A percentile compares a stretch with the other conserved stretches of the same genome.
These are phyloP conservation scores for Lactifluus subvellereus DNA, from an alignment of 768 basidiomycete genomes.

Conservation along the genomic window DNA sequence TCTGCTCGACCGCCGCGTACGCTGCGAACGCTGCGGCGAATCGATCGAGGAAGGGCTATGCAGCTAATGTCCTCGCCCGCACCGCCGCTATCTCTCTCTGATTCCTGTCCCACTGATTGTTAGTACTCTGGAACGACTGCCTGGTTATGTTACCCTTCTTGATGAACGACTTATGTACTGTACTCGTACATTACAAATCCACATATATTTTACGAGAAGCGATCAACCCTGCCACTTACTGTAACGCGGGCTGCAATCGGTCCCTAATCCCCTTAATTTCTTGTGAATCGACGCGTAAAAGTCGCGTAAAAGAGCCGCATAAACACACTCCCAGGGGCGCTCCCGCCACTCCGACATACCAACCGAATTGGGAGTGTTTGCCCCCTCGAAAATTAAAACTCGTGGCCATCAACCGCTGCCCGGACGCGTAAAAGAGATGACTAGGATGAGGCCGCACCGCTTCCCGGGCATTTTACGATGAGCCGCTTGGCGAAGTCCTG, in stretches of 20 bases:
- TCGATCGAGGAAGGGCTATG: conserved; percentile 34
- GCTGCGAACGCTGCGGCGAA: conserved; percentile 49
- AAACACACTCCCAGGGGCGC: background rate
- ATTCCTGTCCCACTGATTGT: background rate
- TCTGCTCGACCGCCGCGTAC: conserved; percentile 64
- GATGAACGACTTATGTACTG: background rate
- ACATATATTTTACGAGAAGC: too few relatives aligned
- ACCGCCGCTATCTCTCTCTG: background rate
- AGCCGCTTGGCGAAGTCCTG: too few relatives aligned
- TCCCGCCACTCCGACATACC: background rate
- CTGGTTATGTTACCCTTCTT: background rate
- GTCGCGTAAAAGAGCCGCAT: background rate
- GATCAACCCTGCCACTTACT: too few relatives aligned
- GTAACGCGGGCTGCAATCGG: background rate
- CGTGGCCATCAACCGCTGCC: too few relatives aligned
- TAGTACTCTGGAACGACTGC: background rate
- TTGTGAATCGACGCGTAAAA: background rate
- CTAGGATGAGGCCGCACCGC: too few relatives aligned
- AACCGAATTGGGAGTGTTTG: background rate
- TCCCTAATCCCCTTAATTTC: background rate
- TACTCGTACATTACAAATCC: background rate
- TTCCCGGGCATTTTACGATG: too few relatives aligned
- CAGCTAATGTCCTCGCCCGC: background rate
- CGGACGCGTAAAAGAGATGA: too few relatives aligned
- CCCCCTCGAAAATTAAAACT: background rate